Conservation (phyloP, 495 filamentous ascomycete species). For the Talaromyces thailandensis region DNA sequence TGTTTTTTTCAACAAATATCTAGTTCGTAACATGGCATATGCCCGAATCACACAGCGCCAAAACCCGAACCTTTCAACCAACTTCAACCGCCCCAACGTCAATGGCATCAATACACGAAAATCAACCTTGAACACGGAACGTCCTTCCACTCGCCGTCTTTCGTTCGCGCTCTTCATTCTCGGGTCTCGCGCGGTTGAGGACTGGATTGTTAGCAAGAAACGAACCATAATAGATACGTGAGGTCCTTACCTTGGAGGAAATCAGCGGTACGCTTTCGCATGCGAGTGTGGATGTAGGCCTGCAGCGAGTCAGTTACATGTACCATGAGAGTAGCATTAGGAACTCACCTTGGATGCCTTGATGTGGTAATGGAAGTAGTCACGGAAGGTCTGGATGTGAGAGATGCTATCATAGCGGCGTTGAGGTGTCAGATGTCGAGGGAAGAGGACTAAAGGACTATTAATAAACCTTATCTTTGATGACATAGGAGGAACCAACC, state of each 20-base stretch:
- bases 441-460: conserved; percentile 71
- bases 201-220: conserved; percentile 44
- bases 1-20: neutral
- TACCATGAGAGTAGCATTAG: conserved; percentile 9
- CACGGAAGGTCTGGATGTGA: conserved; percentile 98
- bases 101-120: conserved; percentile 4
- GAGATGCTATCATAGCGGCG: conserved; percentile 90
- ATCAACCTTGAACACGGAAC: conserved; percentile 65
- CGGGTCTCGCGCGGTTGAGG: conserved; percentile 80
- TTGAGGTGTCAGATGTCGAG: conserved; percentile 83
- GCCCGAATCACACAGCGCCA: neutral
- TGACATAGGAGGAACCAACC: conserved; percentile 42
- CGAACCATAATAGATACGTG: neutral
- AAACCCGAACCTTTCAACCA: neutral
- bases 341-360: conserved; percentile 81
- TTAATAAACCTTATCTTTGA: conserved; percentile 6
- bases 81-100: neutral
- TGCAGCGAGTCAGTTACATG: conserved; percentile 20
- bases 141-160: conserved; percentile 96
- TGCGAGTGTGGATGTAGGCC: conserved; percentile 97
- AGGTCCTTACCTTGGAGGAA: conserved; percentile 76
- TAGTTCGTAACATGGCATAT: neutral
- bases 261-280: conserved; percentile 93
- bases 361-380: conserved; percentile 99
- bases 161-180: conserved; percentile 93